These are phyloP conservation scores for Odonthalia washingtoniensis DNA, from an alignment of 31 red algal genomes.

Conservation along the genomic window DNA sequence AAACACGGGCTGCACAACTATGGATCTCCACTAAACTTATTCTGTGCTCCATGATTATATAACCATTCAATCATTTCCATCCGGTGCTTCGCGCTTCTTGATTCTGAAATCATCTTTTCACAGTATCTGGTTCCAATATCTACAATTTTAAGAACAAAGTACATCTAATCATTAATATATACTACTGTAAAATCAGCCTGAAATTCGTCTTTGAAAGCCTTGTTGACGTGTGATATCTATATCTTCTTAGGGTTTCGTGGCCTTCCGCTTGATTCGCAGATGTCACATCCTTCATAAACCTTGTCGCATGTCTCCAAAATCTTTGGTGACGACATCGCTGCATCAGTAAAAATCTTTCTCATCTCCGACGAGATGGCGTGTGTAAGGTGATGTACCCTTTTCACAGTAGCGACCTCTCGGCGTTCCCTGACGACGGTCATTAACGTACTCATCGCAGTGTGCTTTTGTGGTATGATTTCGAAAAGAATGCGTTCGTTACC, in stretches of 20 bases:
- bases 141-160: conserved; percentile 13
- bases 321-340: conserved; percentile 1
- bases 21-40: conserved; percentile 20
- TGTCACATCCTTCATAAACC: conserved; percentile 7
- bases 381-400: conserved; percentile 26
- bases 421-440: background rate
- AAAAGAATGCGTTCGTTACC: background rate
- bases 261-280: conserved; percentile 23
- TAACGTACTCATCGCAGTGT: background rate
- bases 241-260: background rate
- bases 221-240: background rate
- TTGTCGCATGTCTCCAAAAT: background rate
- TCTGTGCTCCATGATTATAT: background rate
- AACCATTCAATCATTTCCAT: conserved; percentile 13
- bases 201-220: conserved; percentile 9
- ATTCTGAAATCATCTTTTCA: background rate
- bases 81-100: background rate
- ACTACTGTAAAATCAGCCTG: conserved; percentile 21
- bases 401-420: background rate
- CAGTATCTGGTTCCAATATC: background rate
- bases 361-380: conserved; percentile 21
- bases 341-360: conserved; percentile 14
- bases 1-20: background rate
- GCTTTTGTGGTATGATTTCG: background rate
- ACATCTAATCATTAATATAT: background rate